Evolutionary conservation across 345 rosid species (phyloP).

Genomic region (Populus ilicifolia): DNA sequence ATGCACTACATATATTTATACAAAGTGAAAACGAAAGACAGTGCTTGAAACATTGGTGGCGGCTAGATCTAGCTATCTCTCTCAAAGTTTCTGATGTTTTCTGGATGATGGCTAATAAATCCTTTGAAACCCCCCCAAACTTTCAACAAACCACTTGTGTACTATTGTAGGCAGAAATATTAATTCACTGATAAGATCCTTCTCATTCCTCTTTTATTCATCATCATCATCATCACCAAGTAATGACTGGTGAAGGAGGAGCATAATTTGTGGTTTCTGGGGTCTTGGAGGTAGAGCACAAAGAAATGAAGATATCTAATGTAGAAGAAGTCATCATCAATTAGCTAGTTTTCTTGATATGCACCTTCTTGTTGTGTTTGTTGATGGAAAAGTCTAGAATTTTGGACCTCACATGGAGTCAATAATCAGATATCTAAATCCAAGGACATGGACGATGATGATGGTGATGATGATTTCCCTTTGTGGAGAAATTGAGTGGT

Average conservation of each 20-base stretch:
- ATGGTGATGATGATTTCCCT: slow-evolving; percentile 30
- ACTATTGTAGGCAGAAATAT: background rate
- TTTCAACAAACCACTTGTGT: background rate
- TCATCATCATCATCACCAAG: background rate
- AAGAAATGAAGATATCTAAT: background rate
- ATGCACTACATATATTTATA: background rate
- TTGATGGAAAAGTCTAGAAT: background rate
- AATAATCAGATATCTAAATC: slow-evolving; percentile 41
- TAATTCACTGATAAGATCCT: background rate
- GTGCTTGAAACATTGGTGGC: background rate
- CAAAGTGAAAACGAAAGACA: background rate
- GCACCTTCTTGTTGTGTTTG: background rate
- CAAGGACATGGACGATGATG: slow-evolving; percentile 27
- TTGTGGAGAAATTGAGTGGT: slow-evolving; percentile 30
- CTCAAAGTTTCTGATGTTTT: background rate
- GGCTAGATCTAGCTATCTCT: background rate
- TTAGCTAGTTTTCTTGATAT: background rate
- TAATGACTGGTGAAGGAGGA: background rate
- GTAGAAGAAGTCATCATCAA: background rate
- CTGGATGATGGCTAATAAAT: background rate
- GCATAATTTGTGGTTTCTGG: background rate
- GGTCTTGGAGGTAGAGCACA: background rate
- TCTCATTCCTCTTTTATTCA: background rate
- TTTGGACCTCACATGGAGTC: background rate
- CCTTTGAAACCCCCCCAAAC: background rate